These are phyloP conservation scores for Lagenidium giganteum DNA, from an alignment of 352 stramenopile genomes.

Conservation along the genomic window DNA sequence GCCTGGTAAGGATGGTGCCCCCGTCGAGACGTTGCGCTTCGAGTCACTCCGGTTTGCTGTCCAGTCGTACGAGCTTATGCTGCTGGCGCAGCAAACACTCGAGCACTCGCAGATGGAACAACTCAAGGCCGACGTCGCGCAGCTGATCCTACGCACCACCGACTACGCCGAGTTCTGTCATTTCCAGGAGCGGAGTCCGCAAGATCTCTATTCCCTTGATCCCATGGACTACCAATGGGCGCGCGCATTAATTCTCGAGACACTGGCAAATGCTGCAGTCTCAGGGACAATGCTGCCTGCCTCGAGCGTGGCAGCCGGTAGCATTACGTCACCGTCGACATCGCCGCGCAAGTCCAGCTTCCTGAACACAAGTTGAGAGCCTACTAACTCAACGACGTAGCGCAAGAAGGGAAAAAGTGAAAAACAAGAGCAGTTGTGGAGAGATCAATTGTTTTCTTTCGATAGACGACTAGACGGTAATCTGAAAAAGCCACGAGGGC, in stretches of 20 bases:
- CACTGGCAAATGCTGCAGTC: conserved; percentile 25
- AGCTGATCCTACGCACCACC: conserved; percentile 53
- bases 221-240: conserved; percentile 60
- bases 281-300: conserved; percentile 1
- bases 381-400: too few species aligned
- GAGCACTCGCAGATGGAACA: conserved; percentile 36
- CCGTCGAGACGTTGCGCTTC: conserved; percentile 66
- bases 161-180: conserved; percentile 51
- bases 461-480: too few species aligned
- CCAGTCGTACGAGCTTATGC: conserved; percentile 61
- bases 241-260: conserved; percentile 54
- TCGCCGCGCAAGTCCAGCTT: too few species aligned
- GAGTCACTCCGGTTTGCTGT: conserved; percentile 64
- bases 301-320: too few species aligned
- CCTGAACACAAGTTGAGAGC: too few species aligned
- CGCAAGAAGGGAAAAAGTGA: too few species aligned
- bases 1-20: conserved; percentile 46
- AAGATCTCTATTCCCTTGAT: conserved; percentile 71
- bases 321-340: too few species aligned
- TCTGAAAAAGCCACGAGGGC: conserved; percentile 4
- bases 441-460: too few species aligned
- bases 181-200: conserved; percentile 14
- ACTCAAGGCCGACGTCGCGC: conserved; percentile 40
- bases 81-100: conserved; percentile 34
- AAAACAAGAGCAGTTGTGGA: too few species aligned